These are phyloP conservation scores for Theobroma cacao DNA, from an alignment of 345 rosid genomes.

Conservation along the genomic window DNA sequence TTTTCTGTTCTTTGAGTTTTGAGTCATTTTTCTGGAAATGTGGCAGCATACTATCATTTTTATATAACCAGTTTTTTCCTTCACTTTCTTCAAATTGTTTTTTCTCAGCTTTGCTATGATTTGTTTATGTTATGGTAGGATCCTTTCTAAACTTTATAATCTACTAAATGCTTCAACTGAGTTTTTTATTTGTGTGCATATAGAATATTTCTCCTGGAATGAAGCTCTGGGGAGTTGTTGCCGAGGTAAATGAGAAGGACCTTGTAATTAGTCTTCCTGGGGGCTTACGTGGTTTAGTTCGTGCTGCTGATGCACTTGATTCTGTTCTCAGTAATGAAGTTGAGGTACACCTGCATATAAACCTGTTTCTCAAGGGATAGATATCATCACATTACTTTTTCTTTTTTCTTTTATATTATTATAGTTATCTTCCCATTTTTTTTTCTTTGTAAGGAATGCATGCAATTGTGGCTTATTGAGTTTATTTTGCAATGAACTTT, in stretches of 20 bases:
- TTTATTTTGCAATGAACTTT: not conserved
- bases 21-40: not conserved
- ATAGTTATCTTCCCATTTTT: not conserved
- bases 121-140: not conserved
- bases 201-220: constrained; percentile 92
- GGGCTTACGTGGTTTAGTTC: constrained; percentile 89
- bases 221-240: constrained; percentile 94
- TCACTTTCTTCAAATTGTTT: not conserved
- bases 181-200: constrained; percentile 15
- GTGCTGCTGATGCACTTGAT: constrained; percentile 73
- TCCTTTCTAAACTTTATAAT: constrained; percentile 6
- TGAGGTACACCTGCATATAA: constrained; percentile 41
- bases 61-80: not conserved
- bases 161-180: constrained; percentile 7
- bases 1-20: not conserved
- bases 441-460: not conserved
- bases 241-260: constrained; percentile 92
- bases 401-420: not conserved
- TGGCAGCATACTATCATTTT: not conserved
- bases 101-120: not conserved
- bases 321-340: constrained; percentile 46
- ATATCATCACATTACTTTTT: not conserved
- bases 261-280: constrained; percentile 89
- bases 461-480: not conserved
- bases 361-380: not conserved